These are phyloP conservation scores for Auriscalpium orientale DNA, from an alignment of 768 basidiomycete species.

Conservation along the genomic window DNA sequence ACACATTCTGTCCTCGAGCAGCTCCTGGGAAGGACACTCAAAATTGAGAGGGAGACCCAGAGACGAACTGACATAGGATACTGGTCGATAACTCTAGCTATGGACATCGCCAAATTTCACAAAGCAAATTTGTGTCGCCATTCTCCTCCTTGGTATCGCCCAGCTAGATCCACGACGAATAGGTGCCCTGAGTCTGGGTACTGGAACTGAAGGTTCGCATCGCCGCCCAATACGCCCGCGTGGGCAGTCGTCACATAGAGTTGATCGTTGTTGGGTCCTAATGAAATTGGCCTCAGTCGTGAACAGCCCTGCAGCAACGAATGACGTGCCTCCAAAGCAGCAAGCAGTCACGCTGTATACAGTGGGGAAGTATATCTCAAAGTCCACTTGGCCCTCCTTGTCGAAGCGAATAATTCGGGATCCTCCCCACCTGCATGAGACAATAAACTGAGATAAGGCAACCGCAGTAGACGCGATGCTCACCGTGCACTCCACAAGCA, in stretches of 20 bases:
- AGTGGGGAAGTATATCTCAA: constrained; percentile 53
- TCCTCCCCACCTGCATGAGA: constrained; percentile 48
- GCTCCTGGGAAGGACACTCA: too few species aligned
- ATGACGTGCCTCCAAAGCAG: constrained; percentile 53
- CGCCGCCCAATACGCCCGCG: constrained; percentile 51
- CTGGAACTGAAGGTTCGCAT: constrained; percentile 36
- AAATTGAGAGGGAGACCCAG: too few species aligned
- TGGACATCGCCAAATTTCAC: too few species aligned
- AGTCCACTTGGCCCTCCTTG: constrained; percentile 44
- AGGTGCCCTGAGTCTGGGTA: constrained; percentile 52
- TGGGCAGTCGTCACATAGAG: constrained; percentile 50
- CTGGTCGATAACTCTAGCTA: too few species aligned
- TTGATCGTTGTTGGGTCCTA: constrained; percentile 56
- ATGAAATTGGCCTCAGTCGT: background rate
- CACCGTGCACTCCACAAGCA: constrained; percentile 57
- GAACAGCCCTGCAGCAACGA: constrained; percentile 2
- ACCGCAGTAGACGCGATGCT: constrained; percentile 15
- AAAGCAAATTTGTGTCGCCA: constrained; percentile 19
- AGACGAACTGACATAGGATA: too few species aligned
- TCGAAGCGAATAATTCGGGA: constrained; percentile 52
- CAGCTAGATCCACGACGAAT: constrained; percentile 43
- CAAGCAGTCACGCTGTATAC: constrained; percentile 60
- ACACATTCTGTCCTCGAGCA: too few species aligned
- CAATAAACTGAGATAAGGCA: background rate
- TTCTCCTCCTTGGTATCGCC: constrained; percentile 33